A percentile compares a stretch with the other conserved stretches of the same genome.
Conservation (phyloP, 345 rosid genomes). For the Luvunga scandens region DNA sequence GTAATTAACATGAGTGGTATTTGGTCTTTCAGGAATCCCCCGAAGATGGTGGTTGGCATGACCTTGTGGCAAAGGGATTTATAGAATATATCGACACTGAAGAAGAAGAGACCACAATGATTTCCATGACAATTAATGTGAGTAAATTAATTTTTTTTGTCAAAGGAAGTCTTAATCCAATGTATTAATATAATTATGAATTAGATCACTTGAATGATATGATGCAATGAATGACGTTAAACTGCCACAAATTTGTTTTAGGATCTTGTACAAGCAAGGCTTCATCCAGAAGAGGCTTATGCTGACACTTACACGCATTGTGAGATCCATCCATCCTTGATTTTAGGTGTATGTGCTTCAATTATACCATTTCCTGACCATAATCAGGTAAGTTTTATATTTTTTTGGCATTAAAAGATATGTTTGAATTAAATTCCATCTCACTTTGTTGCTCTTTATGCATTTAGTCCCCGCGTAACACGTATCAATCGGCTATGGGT, state of each 20-base stretch:
- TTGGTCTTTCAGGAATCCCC: slow-evolving; percentile 56
- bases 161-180: background rate
- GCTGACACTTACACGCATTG: slow-evolving; percentile 91
- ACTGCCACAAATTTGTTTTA: slow-evolving; percentile 23
- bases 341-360: slow-evolving; percentile 96
- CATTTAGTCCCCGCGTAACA: slow-evolving; percentile 92
- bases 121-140: slow-evolving; percentile 97
- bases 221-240: slow-evolving; percentile 11
- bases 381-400: slow-evolving; percentile 67
- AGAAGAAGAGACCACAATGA: slow-evolving; percentile 99
- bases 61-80: slow-evolving; percentile 80
- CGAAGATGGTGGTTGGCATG: slow-evolving; percentile 96
- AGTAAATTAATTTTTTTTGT: slow-evolving; percentile 24
- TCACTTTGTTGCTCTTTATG: slow-evolving; percentile 22
- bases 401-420: background rate
- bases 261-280: slow-evolving; percentile 93
- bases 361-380: slow-evolving; percentile 99
- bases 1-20: slow-evolving; percentile 8
- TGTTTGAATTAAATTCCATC: background rate
- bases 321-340: slow-evolving; percentile 97
- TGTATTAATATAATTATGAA: background rate
- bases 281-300: slow-evolving; percentile 75
- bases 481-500: slow-evolving; percentile 99
- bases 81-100: slow-evolving; percentile 96
- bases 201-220: background rate